Base-by-base conservation (phyloP, 352 stramenopile genomes). In the Globisporangium cylindrosporum region DNA sequence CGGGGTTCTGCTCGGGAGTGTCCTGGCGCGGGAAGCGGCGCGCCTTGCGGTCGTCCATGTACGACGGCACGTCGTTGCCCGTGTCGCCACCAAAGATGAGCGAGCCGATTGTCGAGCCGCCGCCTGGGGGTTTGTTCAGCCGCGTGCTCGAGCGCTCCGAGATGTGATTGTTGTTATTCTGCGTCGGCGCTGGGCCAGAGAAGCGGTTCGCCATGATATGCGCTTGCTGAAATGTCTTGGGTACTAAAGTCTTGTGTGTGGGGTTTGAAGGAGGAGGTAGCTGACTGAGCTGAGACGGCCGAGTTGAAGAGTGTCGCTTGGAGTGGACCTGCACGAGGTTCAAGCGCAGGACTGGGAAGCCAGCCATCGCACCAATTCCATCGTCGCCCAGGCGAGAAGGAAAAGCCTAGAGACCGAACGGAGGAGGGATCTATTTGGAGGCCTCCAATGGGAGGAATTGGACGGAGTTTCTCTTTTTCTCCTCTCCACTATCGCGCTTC, bases 141-240 rank as follows among this genome's bases (percentile, higher is more conserved):
- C 79, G 78, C 20, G 77, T 88, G 61, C 75, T 82, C 14, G 77
- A 81, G 55, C 78, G 76, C 14, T 84, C 75, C 6, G 67, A 66
- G 49, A 81, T 64, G 61, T 75, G 76, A 59, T 87, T 87, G 77
- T 87, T 82, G 70, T 78, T 76, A 69, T 82, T 86, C 25, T 79
- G 67, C 32, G 41, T 67, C 32, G 59, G 66, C 22, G 54, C 22
- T 15, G 59, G 51, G 4, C 59, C 64, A n/a, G 66, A 59, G 53
- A 74, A 79, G 61, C 73, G 73, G 53, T 68, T 68, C n/a, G 66
- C 24, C 73, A 76, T 76, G 12, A 18, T 78, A n/a, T 34, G 1
- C 3, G 2, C 5, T 24, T 32, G 25, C 22, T 22, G 62, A 36
- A 25, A 1, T n/a, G 1, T 49, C 15, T 32, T 32, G 49, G 34